Base-by-base conservation (phyloP, 495 filamentous ascomycete genomes). In the Trichoderma reesei region DNA sequence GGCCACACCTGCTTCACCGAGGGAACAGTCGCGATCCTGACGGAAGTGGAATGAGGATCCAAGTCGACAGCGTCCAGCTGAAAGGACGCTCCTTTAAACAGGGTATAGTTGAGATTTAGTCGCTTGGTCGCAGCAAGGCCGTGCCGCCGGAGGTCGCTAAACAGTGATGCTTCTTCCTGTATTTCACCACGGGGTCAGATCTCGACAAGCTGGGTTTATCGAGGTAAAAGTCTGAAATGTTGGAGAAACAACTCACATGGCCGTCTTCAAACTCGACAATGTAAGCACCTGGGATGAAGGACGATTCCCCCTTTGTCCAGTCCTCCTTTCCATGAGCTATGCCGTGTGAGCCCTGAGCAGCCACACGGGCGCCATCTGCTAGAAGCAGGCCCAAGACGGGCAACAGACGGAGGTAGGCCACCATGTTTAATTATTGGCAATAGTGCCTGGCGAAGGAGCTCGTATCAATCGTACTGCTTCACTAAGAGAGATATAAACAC, bases 1-100 rank as follows among this genome's bases (percentile, higher is more conserved):
- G 51, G 51, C 51, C 51, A 56, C 11, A 33, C 51, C 26, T 56
- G 51, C 11, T 56, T 56, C 51, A 56, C 51, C 2, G 51, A 56
- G 18, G 51, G 26, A 14, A 56, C 51, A 3, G 51, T 33, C 16
- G 8, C 51, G 26, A 56, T 56, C 31, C 14, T 56, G 26, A 20
- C 51, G 34, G 26, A 8, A 14, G 51, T 56, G 13, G 31, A 56
- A 11, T 10, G 26, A 3, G 51, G 51, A 34, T 56, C 51, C 3
- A 33, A 3, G 2, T 36, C 11, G 14, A 33, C 16, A 5, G 51
- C 5, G 18, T 36, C 8, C 26, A 56, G 31, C 14, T 56, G 51
- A 26, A 56, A 56, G 16, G 51, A 56, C 3, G 51, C 31, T 34
- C 51, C 51, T 14, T 34, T 56, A 9, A 56, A 56, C 11, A 56